A percentile compares a stretch with the other conserved stretches of the same genome.
These are phyloP conservation scores for Xylaria telfairii DNA, from an alignment of 495 filamentous ascomycete species.

Conservation along the genomic window DNA sequence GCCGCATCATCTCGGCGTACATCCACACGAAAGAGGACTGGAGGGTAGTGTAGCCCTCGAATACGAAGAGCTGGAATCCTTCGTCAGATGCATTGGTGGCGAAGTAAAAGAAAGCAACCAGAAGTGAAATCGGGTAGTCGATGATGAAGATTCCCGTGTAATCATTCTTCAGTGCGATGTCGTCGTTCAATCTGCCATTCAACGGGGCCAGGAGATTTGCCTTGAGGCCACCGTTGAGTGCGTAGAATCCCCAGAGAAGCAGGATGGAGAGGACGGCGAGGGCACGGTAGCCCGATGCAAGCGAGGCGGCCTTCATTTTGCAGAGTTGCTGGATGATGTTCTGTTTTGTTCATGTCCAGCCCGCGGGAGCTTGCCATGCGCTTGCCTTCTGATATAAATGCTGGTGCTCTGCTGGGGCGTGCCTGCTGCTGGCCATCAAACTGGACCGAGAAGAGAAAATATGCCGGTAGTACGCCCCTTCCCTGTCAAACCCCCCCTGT, in stretches of 20 bases:
- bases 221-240: conserved; percentile 15
- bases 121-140: conserved; percentile 34
- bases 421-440: neutral
- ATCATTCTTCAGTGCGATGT: conserved; percentile 26
- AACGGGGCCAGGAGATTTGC: conserved; percentile 21
- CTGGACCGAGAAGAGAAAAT: neutral
- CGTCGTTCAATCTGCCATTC: conserved; percentile 17
- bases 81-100: conserved; percentile 29
- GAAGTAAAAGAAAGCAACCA: conserved; percentile 37
- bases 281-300: conserved; percentile 19
- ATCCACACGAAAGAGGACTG: conserved; percentile 36
- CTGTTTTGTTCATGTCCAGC: neutral
- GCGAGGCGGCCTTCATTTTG: conserved; percentile 22
- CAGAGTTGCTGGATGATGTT: conserved; percentile 1
- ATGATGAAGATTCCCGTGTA: conserved; percentile 35
- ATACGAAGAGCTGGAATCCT: conserved; percentile 31
- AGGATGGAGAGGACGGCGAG: conserved; percentile 4
- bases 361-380: neutral
- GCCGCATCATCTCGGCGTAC: conserved; percentile 30
- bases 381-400: conserved; percentile 10
- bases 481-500: conserved; percentile 4
- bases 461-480: conserved; percentile 9
- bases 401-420: neutral
- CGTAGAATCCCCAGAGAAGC: conserved; percentile 24
- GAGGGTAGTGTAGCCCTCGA: conserved; percentile 34